Conservation (phyloP, 441 rosid genomes). For the Euphorbia corollata region DNA sequence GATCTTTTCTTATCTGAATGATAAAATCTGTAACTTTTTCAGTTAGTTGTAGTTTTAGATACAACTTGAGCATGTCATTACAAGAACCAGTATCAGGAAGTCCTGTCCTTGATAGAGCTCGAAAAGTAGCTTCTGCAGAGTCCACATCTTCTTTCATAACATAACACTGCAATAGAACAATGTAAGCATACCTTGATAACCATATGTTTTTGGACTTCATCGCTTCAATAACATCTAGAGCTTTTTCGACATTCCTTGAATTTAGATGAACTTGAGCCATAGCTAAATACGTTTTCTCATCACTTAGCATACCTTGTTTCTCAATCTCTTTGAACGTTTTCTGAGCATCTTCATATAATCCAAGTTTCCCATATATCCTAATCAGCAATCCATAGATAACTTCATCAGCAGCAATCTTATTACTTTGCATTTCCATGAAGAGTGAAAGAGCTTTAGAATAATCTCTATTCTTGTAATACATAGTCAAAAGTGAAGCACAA, state of each 20-base stretch:
- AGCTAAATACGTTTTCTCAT: slow-evolving; percentile 81
- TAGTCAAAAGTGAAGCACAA: slow-evolving; percentile 78
- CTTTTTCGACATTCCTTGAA: slow-evolving; percentile 58
- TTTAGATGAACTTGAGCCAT: slow-evolving; percentile 84
- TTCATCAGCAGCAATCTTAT: slow-evolving; percentile 61
- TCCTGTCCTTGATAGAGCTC: slow-evolving; percentile 55
- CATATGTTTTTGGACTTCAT: slow-evolving; percentile 66
- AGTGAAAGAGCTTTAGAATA: slow-evolving; percentile 78
- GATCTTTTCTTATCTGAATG: slow-evolving; percentile 42
- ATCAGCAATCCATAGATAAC: slow-evolving; percentile 83
- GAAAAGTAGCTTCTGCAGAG: slow-evolving; percentile 68
- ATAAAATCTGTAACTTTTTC: slow-evolving; percentile 56
- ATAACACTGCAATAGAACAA: slow-evolving; percentile 73
- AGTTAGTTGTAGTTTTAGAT: slow-evolving; percentile 38
- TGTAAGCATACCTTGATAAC: slow-evolving; percentile 73
- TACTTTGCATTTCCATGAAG: slow-evolving; percentile 68
- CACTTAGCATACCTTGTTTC: slow-evolving; percentile 49
- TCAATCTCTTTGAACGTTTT: slow-evolving; percentile 57
- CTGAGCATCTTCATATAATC: slow-evolving; percentile 70
- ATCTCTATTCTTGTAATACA: slow-evolving; percentile 65
- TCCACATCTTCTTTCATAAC: slow-evolving; percentile 52
- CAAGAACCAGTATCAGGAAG: slow-evolving; percentile 76
- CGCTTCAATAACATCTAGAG: slow-evolving; percentile 47
- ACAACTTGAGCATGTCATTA: slow-evolving; percentile 67
- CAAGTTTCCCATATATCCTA: slow-evolving; percentile 83